These are phyloP conservation scores for Vitis hybrid DNA, from an alignment of 177 flowering plant species.

Conservation along the genomic window DNA sequence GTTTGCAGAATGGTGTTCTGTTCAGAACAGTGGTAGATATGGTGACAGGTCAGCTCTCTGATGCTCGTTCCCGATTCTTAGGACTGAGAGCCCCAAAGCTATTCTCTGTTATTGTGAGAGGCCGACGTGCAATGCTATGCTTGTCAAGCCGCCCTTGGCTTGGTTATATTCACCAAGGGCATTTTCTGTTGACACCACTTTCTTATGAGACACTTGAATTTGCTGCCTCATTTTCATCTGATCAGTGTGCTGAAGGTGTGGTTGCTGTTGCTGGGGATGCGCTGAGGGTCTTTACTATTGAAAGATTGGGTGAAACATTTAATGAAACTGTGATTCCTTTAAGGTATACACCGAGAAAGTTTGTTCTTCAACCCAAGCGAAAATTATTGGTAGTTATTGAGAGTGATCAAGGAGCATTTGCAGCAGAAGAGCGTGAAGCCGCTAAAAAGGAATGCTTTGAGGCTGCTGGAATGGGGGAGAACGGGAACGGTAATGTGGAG, in stretches of 20 bases:
- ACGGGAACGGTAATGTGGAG: conserved; percentile 72
- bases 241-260: conserved; percentile 99
- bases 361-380: conserved; percentile 88
- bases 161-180: conserved; percentile 97
- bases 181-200: conserved; percentile 88
- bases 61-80: conserved; percentile 92
- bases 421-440: conserved; percentile 97
- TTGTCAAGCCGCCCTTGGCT: conserved; percentile 98
- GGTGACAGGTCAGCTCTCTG: conserved; percentile 98
- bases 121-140: conserved; percentile 90
- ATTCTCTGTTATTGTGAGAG: conserved; percentile 78
- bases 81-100: conserved; percentile 94
- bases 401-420: conserved; percentile 96
- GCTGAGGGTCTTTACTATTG: conserved; percentile 88
- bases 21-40: conserved; percentile 96
- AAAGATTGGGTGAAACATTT: conserved; percentile 91
- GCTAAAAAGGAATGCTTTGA: conserved; percentile 91
- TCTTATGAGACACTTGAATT: conserved; percentile 95
- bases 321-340: conserved; percentile 90
- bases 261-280: conserved; percentile 98
- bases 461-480: conserved; percentile 77
- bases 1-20: conserved; percentile 90
- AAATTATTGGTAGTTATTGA: conserved; percentile 80
- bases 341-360: conserved; percentile 97
- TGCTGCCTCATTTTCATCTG: conserved; percentile 98